Percentiles rank a stretch among this genome's conserved stretches.
Conservation (phyloP, 345 rosid species). For the Stellera chamaejasme region DNA sequence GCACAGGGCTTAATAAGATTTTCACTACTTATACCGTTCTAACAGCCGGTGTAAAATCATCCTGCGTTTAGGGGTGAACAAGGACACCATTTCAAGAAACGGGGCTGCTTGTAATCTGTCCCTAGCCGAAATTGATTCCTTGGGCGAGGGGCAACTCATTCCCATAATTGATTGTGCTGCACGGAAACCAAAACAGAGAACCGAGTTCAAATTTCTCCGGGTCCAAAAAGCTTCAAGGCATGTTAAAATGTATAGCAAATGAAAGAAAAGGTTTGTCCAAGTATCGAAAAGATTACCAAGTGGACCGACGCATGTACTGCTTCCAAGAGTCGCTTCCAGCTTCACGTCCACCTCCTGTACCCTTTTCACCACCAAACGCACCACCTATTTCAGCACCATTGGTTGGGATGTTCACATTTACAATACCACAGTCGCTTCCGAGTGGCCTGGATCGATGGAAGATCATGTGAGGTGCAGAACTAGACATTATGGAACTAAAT, state of each 20-base stretch:
- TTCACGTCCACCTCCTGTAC: slow-evolving; percentile 96
- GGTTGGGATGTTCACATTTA: slow-evolving; percentile 95
- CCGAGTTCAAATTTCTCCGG: background rate
- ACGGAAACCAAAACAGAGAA: background rate
- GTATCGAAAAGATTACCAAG: slow-evolving; percentile 46
- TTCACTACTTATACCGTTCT: no score
- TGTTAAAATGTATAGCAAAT: background rate
- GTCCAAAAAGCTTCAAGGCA: background rate
- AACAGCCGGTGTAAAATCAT: no score
- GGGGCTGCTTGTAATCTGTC: background rate
- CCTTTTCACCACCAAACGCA: slow-evolving; percentile 94
- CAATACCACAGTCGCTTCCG: slow-evolving; percentile 95
- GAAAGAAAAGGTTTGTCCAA: background rate
- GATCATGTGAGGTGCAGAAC: background rate
- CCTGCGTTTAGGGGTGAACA: no score
- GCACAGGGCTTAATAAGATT: no score
- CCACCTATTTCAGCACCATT: slow-evolving; percentile 99
- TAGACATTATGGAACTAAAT: background rate
- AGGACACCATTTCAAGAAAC: background rate
- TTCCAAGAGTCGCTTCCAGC: slow-evolving; percentile 99
- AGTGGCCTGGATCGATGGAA: slow-evolving; percentile 43
- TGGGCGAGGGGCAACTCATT: slow-evolving; percentile 92
- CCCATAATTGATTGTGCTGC: slow-evolving; percentile 92
- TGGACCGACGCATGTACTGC: slow-evolving; percentile 96
- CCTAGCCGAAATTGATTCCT: slow-evolving; percentile 89